Evolutionary conservation across 1,284 basidiomycete genomes (phyloP), one percentile per base, ranked within the genome.

Genomic region (Irpex sp.): DNA sequence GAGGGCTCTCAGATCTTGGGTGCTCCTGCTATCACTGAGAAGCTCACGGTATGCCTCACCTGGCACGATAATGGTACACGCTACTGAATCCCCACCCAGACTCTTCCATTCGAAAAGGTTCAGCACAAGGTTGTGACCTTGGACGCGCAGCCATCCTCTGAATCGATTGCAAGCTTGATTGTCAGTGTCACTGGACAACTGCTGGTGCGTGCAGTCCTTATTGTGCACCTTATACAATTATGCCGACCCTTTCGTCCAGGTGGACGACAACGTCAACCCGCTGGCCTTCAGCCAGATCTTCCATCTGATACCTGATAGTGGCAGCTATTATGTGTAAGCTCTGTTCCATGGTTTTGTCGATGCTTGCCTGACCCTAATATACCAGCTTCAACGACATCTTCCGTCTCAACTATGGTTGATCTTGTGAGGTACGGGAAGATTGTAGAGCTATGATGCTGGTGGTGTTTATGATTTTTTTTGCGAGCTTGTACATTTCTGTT

Each of bases 141-240:
- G 61, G 96, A 98, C 74, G 91, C 88, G 12, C 96, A 98, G 74
- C 96, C 96, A 5, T 92, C 94, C 1, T 85, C 84, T 5, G 75
- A 78, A 0, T 72, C 76, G 18, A 73, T 83, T 12, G 82, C 86
- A 7, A 87, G 85, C 65, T 75, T 98, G 64, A 78, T 97, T 61
- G 93, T 98, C 61, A 87, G 88, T 71, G 93, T 98, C 45, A 98
- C 94, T 28, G 96, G 96, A 9, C 77, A 87, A 57, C 80, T 98
- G 35, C 60, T 88, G 58, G 94, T 91, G 70, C 61, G 88, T 73
- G 18, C 48, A 10, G n/a, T 51, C 14, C 48, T 28, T 3, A 36
- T 37, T 69, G 45, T 61, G 19, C 51, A 7, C 18, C 45, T 36
- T 33, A 47, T 35, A 37, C 58, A 57, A 54, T 64, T 52, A 56